These are phyloP conservation scores for Trichosporon ovoides DNA, from an alignment of 1,284 basidiomycete species.

Conservation along the genomic window DNA sequence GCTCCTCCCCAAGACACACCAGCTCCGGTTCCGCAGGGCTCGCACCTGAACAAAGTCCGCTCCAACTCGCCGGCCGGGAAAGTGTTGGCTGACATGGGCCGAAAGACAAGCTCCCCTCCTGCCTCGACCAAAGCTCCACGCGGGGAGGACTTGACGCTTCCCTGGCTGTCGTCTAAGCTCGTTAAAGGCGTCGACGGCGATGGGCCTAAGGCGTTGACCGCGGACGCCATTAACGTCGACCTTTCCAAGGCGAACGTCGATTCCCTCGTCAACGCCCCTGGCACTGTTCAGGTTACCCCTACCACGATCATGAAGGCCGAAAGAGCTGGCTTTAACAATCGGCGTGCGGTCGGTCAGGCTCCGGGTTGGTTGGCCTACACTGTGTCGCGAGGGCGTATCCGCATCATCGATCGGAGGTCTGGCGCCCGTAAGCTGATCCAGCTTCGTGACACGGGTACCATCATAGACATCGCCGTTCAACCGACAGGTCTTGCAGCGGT, in stretches of 20 bases:
- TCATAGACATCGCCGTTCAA: constrained; percentile 35
- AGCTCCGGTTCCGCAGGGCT: constrained; percentile 3
- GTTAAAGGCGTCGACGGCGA: constrained; percentile 15
- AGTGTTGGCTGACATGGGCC: not conserved
- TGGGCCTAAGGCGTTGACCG: constrained; percentile 20
- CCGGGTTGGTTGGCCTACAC: constrained; percentile 37
- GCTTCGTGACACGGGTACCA: constrained; percentile 21
- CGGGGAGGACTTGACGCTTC: constrained; percentile 6
- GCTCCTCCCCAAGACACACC: not conserved
- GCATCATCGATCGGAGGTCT: constrained; percentile 33
- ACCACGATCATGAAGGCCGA: constrained; percentile 33
- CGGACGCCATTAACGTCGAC: constrained; percentile 27
- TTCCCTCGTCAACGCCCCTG: constrained; percentile 23
- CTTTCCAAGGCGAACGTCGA: constrained; percentile 32
- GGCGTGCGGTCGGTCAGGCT: constrained; percentile 34
- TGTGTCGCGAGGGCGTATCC: constrained; percentile 32
- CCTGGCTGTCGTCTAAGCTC: constrained; percentile 22
- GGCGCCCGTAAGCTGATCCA: constrained; percentile 35
- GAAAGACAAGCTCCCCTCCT: constrained; percentile 1
- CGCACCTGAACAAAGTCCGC: constrained; percentile 5
- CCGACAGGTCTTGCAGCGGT: constrained; percentile 30
- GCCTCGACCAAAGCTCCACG: not conserved
- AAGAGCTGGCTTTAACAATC: constrained; percentile 21
- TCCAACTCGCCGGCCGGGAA: not conserved
- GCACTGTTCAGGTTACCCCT: constrained; percentile 26